Evolutionary conservation across 805 yeast species (phyloP), one percentile per base, ranked within the genome.

Genomic region (Scheffersomyces stipitis): DNA sequence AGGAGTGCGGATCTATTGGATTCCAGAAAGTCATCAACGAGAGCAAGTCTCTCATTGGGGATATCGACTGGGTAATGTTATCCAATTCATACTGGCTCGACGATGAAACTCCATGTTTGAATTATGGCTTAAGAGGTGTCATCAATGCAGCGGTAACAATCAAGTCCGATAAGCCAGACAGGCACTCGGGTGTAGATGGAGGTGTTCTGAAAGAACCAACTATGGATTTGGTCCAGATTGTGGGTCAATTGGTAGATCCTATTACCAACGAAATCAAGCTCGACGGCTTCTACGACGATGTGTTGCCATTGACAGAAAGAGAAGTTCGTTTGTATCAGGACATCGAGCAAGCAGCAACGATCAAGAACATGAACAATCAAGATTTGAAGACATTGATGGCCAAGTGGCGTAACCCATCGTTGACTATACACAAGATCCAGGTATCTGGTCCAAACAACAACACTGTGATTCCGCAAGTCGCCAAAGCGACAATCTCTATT

Each of bases 171-270:
- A 73, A 73, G 41, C 95, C 95, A 1, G 97, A 93, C 58, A 69
- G 95, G 40, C 99, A 93, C 56, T 87, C 97, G 0, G 99, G 99
- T 44, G 93, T 93, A 7, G 95, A 89, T 62, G 99, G 99, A 34
- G 98, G 98, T 41, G 81, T 84, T 6, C 76, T 79, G 42, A 73
- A 84, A 39, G 99, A 91, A 51, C 97, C 99, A 2, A 81, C 95
- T 0, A 78, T 86, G 65, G 98, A 91, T 54, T 61, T 91, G 59
- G 74, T 90, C 28, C 83, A 81, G 36, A 52, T 91, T 13, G 62
- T 90, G 15, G 75, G 91, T 2, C 75, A 78, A 35, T 65, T 91
- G 36, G 76, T 81, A 26, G 80, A 77, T 36, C 56, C 57, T 1
- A 39, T 40, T 15, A 49, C 58, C 8, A 68, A 71, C 20, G 40